A percentile compares a stretch with the other conserved stretches of the same genome.
phyloP scores from a whole-genome alignment of 805 yeast species.

The Candida wancherniae region DNA sequence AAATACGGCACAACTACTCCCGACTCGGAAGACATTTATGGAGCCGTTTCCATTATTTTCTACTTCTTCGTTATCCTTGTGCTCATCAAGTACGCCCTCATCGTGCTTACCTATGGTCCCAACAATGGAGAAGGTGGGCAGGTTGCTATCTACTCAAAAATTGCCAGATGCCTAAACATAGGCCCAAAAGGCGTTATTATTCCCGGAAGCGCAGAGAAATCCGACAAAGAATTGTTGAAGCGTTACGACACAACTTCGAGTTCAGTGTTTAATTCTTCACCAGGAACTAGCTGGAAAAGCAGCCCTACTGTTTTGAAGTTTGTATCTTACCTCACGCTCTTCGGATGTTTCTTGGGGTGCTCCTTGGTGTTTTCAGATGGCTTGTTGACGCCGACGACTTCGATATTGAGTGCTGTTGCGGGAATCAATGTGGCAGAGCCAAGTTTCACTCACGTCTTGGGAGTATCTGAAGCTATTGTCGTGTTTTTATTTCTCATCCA shows the following conservation, averaged over 20 bases:
- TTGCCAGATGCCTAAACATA: slow-evolving; percentile 44
- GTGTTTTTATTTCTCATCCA: slow-evolving; percentile 43
- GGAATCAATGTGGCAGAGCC: slow-evolving; percentile 55
- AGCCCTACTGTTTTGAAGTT: slow-evolving; percentile 23
- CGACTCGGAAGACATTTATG: slow-evolving; percentile 38
- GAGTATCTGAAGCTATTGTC: slow-evolving; percentile 46
- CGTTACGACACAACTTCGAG: slow-evolving; percentile 37
- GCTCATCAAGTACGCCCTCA: slow-evolving; percentile 44
- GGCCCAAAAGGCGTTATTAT: slow-evolving; percentile 44
- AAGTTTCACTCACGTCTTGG: slow-evolving; percentile 39
- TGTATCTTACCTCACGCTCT: slow-evolving; percentile 30
- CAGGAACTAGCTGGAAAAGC: slow-evolving; percentile 16
- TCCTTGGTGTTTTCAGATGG: slow-evolving; percentile 57
- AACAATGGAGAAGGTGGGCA: slow-evolving; percentile 63
- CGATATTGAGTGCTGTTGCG: slow-evolving; percentile 52
- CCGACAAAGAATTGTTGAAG: slow-evolving; percentile 24
- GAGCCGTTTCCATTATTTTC: slow-evolving; percentile 50
- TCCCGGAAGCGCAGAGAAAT: slow-evolving; percentile 33
- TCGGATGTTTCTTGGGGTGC: slow-evolving; percentile 49
- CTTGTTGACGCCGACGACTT: slow-evolving; percentile 58
- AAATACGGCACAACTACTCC: slow-evolving; percentile 27
- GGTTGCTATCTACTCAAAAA: slow-evolving; percentile 57
- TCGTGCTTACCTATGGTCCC: slow-evolving; percentile 49
- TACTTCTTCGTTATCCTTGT: slow-evolving; percentile 53
- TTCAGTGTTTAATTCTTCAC: slow-evolving; percentile 17